A percentile compares a stretch with the other conserved stretches of the same genome.
Conservation (phyloP, 2,329 filamentous ascomycete genomes). For the Diaporthe destruens region DNA sequence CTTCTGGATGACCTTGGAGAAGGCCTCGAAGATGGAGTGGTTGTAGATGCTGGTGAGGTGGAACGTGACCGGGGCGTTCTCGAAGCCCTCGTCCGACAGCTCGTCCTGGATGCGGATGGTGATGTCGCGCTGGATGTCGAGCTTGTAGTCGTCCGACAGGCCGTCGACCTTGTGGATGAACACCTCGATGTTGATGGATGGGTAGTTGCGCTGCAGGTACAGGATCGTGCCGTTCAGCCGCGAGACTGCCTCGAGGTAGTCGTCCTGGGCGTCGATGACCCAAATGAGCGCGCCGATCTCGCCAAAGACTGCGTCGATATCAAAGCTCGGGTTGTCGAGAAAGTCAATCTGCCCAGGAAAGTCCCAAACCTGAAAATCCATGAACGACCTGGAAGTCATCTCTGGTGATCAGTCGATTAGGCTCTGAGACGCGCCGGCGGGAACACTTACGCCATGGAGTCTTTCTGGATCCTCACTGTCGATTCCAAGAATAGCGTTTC, state of each 20-base stretch:
- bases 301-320: constrained; percentile 93
- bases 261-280: constrained; percentile 98
- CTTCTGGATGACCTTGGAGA: constrained; percentile 98
- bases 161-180: constrained; percentile 99
- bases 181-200: constrained; percentile 95
- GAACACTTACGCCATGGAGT: constrained; percentile 85
- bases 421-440: background rate
- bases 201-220: constrained; percentile 88
- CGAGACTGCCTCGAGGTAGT: constrained; percentile 92
- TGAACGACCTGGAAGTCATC: constrained; percentile 79
- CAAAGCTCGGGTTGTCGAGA: constrained; percentile 88
- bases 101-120: constrained; percentile 97
- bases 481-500: constrained; percentile 97
- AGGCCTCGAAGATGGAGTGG: constrained; percentile 96
- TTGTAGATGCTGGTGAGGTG: constrained; percentile 99
- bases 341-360: constrained; percentile 93
- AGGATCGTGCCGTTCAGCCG: constrained; percentile 91
- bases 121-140: constrained; percentile 96
- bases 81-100: constrained; percentile 90
- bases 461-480: constrained; percentile 93
- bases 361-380: constrained; percentile 99
- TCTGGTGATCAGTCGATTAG: constrained; percentile 37
- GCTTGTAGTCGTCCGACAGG: constrained; percentile 95
- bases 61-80: constrained; percentile 93
- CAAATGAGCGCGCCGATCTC: constrained; percentile 95